Evolutionary conservation across 306 rosid species (phyloP).

Genomic region (Begonia peltatifolia): DNA sequence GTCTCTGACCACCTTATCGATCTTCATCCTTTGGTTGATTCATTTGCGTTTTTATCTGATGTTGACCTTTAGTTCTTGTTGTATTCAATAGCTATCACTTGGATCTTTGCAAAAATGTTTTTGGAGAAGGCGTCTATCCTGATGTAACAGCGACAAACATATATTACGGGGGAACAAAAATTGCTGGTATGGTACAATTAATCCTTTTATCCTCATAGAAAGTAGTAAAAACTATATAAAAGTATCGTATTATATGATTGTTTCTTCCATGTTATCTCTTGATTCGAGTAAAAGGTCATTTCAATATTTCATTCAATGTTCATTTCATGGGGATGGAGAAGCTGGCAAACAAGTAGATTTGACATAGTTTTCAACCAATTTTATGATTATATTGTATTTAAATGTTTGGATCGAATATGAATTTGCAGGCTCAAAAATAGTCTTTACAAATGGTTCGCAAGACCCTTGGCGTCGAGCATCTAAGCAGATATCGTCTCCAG

Average conservation of each 20-base stretch:
- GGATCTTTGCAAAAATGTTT: slow-evolving; percentile 90
- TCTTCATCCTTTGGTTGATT: slow-evolving; percentile 1
- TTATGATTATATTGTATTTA: no score
- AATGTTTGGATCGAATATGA: background rate
- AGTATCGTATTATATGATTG: no score
- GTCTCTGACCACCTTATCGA: slow-evolving; percentile 9
- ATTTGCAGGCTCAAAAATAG: slow-evolving; percentile 64
- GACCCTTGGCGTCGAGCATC: slow-evolving; percentile 99
- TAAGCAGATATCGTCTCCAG: slow-evolving; percentile 62
- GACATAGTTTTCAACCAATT: no score
- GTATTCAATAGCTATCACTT: slow-evolving; percentile 61
- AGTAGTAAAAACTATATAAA: no score
- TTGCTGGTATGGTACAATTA: slow-evolving; percentile 31
- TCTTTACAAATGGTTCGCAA: slow-evolving; percentile 87
- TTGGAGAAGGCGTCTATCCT: slow-evolving; percentile 78
- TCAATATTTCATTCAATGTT: no score
- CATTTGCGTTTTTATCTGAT: background rate
- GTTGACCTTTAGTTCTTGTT: background rate
- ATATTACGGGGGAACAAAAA: slow-evolving; percentile 89
- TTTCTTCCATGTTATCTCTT: no score
- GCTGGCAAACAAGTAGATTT: background rate
- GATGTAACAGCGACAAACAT: slow-evolving; percentile 61
- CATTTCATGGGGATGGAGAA: background rate
- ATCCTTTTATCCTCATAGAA: no score
- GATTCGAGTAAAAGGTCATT: no score